These are phyloP conservation scores for Dujonia santamariae DNA, from an alignment of 1,139 yeast species.

Conservation along the genomic window DNA sequence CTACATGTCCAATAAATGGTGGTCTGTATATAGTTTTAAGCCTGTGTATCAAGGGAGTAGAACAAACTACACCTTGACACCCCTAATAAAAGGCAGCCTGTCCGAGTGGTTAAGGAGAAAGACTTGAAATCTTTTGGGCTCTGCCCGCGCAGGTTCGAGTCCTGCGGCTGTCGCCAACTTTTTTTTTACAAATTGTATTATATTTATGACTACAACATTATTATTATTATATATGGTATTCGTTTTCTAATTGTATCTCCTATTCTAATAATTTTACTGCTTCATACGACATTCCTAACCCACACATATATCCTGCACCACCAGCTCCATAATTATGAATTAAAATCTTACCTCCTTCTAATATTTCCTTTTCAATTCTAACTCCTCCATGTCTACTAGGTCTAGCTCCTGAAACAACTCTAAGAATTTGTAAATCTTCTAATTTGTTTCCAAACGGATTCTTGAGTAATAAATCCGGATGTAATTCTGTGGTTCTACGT, in stretches of 20 bases:
- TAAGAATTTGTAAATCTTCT: constrained; percentile 34
- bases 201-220: too few relatives aligned
- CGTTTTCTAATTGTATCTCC: too few relatives aligned
- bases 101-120: constrained; percentile 60
- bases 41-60: too few relatives aligned
- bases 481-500: constrained; percentile 49
- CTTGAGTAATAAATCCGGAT: constrained; percentile 49
- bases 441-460: constrained; percentile 19
- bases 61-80: too few relatives aligned
- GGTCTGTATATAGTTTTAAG: too few relatives aligned
- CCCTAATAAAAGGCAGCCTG: constrained; percentile 48
- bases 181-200: too few relatives aligned
- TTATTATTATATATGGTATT: too few relatives aligned
- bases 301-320: constrained; percentile 76
- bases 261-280: constrained; percentile 3
- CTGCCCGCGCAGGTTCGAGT: constrained; percentile 60
- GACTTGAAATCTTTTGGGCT: constrained; percentile 59
- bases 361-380: constrained; percentile 48
- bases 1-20: too few relatives aligned
- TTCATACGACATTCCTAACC: constrained; percentile 56
- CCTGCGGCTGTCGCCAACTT: constrained; percentile 52
- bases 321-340: constrained; percentile 75
- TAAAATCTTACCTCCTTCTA: constrained; percentile 23
- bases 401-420: constrained; percentile 62
- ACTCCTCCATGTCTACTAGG: constrained; percentile 67